These are phyloP conservation scores for Chionographis japonica DNA, from an alignment of 106 monocot species.

Conservation along the genomic window DNA sequence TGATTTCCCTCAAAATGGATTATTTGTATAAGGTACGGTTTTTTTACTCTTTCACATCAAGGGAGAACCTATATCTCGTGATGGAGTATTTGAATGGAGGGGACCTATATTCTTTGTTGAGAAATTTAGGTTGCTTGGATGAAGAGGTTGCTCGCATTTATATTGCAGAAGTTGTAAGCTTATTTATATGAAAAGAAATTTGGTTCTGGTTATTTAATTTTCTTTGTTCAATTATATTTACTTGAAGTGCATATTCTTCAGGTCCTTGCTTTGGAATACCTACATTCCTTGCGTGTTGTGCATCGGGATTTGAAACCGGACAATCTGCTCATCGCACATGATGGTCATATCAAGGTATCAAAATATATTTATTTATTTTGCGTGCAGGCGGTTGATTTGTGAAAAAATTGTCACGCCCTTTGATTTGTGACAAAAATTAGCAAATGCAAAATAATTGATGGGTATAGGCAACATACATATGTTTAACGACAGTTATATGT, in stretches of 20 bases:
- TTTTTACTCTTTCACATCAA: constrained; percentile 96
- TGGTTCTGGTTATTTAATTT: neutral
- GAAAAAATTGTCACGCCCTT: neutral
- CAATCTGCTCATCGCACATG: constrained; percentile 91
- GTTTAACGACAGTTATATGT: neutral
- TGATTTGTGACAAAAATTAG: too few relatives aligned
- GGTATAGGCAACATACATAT: too few relatives aligned
- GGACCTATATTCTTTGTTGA: constrained; percentile 87
- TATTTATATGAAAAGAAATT: neutral
- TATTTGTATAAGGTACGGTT: constrained; percentile 72
- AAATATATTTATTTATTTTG: neutral
- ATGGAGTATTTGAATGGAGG: constrained; percentile 99
- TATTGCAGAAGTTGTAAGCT: constrained; percentile 98
- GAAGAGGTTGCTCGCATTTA: constrained; percentile 92
- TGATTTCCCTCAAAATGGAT: constrained; percentile 2
- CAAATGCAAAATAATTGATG: too few relatives aligned
- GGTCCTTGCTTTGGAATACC: constrained; percentile 98
- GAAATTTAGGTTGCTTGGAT: constrained; percentile 94
- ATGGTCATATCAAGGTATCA: constrained; percentile 94
- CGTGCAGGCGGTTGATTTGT: neutral
- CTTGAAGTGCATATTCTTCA: constrained; percentile 13
- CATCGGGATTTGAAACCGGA: constrained; percentile 98
- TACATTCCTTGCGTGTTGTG: constrained; percentile 87
- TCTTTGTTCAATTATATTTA: neutral
- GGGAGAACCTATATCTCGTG: constrained; percentile 94